Conservation (phyloP, 2,329 filamentous ascomycete genomes). For the Diaporthe longicolla region DNA sequence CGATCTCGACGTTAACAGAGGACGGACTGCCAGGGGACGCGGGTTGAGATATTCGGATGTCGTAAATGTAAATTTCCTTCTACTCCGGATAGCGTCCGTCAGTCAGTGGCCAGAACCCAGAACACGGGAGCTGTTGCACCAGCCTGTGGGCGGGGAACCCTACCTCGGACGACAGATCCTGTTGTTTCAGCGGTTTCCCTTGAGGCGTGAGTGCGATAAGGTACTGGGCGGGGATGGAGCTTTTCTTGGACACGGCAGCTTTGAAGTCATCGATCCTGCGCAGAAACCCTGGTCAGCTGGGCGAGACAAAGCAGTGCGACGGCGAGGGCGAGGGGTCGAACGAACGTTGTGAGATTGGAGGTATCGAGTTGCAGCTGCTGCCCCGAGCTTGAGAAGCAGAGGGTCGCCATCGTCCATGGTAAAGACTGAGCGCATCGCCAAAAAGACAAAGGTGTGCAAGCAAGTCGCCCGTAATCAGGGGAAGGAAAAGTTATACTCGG, state of each 20-base stretch:
- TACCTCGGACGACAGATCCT: constrained; percentile 86
- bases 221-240: constrained; percentile 80
- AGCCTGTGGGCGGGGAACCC: constrained; percentile 45
- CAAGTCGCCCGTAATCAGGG: background rate
- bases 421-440: constrained; percentile 35
- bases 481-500: background rate
- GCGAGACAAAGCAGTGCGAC: constrained; percentile 39
- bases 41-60: constrained; percentile 80
- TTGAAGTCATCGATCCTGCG: constrained; percentile 86
- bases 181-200: constrained; percentile 86
- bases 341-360: constrained; percentile 80
- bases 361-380: constrained; percentile 86
- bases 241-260: constrained; percentile 82
- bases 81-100: constrained; percentile 52
- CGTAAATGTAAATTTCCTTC: constrained; percentile 94
- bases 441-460: background rate
- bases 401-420: constrained; percentile 38
- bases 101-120: constrained; percentile 14
- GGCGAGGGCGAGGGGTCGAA: constrained; percentile 48
- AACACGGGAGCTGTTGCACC: background rate
- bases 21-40: constrained; percentile 61
- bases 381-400: constrained; percentile 74
- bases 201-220: constrained; percentile 90
- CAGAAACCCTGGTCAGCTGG: constrained; percentile 44
- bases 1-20: constrained; percentile 61